Base-by-base conservation (phyloP, 1,139 yeast species). In the Lodderomyces metapsilosis region DNA sequence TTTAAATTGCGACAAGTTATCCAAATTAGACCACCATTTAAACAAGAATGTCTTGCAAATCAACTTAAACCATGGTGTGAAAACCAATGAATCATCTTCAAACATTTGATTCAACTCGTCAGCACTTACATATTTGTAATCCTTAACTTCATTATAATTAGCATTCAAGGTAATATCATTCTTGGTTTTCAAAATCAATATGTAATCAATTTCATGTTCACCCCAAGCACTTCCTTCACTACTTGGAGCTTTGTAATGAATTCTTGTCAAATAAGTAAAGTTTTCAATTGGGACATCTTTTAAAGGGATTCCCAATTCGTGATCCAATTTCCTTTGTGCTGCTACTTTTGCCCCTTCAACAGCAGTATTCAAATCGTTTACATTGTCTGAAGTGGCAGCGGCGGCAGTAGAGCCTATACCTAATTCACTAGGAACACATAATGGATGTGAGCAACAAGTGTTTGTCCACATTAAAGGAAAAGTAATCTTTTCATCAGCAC, bases 391-490 rank as follows among this genome's bases (percentile, higher is more conserved):
- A 13, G 44, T 8, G 8, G 22, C 8, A 20, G 22, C 8, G 8
- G 5, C 8, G 8, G 22, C 8, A 8, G 22, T 44, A 32, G 59
- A 54, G 16, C 48, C 44, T 13, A 65, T 51, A 8, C 96, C 97
- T 57, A 89, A 69, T 64, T 92, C 99, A 32, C 80, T 70, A 30
- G 84, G 78, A 21, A 88, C 80, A 46, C 96, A 88, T 44, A 92
- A 72, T 5, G 99, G 99, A 63, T 92, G 99, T 0, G 98, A 91
- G 62, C 99, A 92, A 65, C 98, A 94, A 2, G 99, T 94, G 62
- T 92, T 92, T 34, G 99, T 92, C 99, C 99, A 92, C 84, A 88
- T 81, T 45, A 80, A 80, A 2, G 98, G 95, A 64, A 92, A 92
- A 1, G 99, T 92, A 67, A 92, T 92, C 65, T 92, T 92, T 61